Base-by-base conservation (phyloP, 345 rosid genomes). In the Geranium brycei region DNA sequence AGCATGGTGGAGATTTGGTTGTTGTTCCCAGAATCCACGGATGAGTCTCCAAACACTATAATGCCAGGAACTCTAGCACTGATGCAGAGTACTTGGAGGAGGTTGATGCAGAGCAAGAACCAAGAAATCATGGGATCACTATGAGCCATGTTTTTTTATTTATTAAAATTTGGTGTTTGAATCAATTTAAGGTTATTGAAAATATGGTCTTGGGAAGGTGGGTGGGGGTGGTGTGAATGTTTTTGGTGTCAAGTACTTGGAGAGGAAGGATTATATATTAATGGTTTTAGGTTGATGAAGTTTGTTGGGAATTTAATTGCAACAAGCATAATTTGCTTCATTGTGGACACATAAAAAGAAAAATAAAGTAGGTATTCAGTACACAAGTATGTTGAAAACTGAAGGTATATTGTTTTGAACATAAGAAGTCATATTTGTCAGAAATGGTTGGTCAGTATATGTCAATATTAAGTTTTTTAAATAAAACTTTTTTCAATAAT, bases 1-100 rank as follows among this genome's bases (percentile, higher is more conserved):
- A 41, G 18, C 7, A 64, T 51, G 18, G 66, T 64, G 32, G 35
- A 19, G 11, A 51, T 17, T 7, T 19, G 19, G 35, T 64, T 64
- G 59, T 64, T 64, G 32, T 64, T 64, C 14, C 66, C 66, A 13
- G 58, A 31, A 19, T 64, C 66, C 1, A 64, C 58, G 0, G 58
- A 17, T 10, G 66, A 64, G 32, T 64, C 66, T 13, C 66, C 66
- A 15, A 64, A 64, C 3, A 51, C 58, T 7, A 64, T 41, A 19
- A 64, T 28, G n/a, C 59, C 66, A 2, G 53, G 53, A 47, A 47
- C 53, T 47, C 11, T 47, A 0, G 53, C 53, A 47, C 15, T 11
- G 11, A 3, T 8, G 14, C 13, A 47, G 1, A 47, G 11, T 13
- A 47, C 11, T 47, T 47, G 53, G 53, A 47, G 53, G 53, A 47